These are phyloP conservation scores for Trichoderma citrinoviride DNA, from an alignment of 2,329 filamentous ascomycete species.

Conservation along the genomic window DNA sequence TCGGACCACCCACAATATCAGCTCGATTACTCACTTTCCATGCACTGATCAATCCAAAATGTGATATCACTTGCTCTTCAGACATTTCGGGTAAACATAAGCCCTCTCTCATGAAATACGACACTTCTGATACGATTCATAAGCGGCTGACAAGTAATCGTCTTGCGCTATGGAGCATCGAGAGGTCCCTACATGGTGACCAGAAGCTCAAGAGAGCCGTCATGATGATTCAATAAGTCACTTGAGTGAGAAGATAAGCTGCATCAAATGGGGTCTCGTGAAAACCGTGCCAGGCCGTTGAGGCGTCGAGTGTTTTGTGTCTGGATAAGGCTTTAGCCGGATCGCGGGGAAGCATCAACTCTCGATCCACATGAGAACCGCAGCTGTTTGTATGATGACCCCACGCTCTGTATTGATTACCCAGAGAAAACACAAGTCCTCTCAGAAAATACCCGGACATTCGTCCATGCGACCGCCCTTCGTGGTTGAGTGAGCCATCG, in stretches of 20 bases:
- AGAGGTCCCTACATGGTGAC: not conserved
- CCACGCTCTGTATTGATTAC: not conserved
- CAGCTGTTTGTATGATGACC: not conserved
- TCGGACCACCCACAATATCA: not conserved
- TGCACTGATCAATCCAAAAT: not conserved
- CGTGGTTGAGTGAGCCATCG: not conserved
- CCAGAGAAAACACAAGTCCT: not conserved
- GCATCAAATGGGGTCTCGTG: not conserved
- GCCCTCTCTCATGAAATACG: not conserved
- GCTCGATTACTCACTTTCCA: too few relatives aligned
- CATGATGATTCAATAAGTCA: not conserved
- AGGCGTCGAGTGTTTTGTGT: not conserved
- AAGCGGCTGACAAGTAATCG: not conserved
- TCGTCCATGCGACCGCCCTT: not conserved
- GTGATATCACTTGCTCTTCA: not conserved
- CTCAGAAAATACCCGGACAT: not conserved
- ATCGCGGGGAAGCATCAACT: not conserved
- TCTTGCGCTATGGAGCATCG: not conserved
- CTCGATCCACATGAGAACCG: not conserved
- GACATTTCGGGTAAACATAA: constrained; percentile 1
- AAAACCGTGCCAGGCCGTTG: not conserved
- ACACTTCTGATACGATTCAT: not conserved
- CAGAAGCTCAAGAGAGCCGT: not conserved
- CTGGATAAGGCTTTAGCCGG: constrained; percentile 18
- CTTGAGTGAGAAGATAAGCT: not conserved